Conservation (phyloP, 2,329 filamentous ascomycete species). For the Penicillium brevicompactum region DNA sequence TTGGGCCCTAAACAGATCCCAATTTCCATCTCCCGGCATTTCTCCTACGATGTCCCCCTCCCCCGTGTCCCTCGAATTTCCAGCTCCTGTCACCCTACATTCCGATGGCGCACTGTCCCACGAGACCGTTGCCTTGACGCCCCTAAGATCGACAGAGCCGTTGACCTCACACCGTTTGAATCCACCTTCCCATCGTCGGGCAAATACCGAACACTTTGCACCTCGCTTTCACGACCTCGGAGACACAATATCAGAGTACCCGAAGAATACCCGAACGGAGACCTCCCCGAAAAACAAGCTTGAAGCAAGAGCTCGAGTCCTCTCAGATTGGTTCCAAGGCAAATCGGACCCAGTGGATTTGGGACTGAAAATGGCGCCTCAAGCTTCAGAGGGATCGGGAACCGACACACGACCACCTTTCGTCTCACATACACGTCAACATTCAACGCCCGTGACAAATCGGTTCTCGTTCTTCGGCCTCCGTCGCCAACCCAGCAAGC, state of each 20-base stretch:
- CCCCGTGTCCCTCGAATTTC: constrained; percentile 2
- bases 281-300: constrained; percentile 33
- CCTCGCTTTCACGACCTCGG: constrained; percentile 30
- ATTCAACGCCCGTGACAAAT: constrained; percentile 25
- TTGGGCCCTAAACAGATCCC: constrained; percentile 28
- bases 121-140: constrained; percentile 24
- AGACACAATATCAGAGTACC: constrained; percentile 20
- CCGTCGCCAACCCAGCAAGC: constrained; percentile 33
- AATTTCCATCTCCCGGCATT: constrained; percentile 32
- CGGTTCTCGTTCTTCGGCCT: constrained; percentile 49
- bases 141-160: constrained; percentile 17
- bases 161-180: constrained; percentile 15
- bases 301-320: constrained; percentile 35
- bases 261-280: constrained; percentile 23
- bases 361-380: constrained; percentile 36
- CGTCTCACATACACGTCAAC: constrained; percentile 18
- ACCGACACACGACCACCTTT: constrained; percentile 14
- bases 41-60: constrained; percentile 22
- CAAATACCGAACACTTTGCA: constrained; percentile 37
- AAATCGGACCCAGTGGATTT: constrained; percentile 53
- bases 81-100: constrained; percentile 24
- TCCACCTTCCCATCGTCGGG: constrained; percentile 33
- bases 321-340: constrained; percentile 57
- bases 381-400: constrained; percentile 12
- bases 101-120: constrained; percentile 25